phyloP scores from a whole-genome alignment of 208 protist species.

The Borovskyia barvae region DNA sequence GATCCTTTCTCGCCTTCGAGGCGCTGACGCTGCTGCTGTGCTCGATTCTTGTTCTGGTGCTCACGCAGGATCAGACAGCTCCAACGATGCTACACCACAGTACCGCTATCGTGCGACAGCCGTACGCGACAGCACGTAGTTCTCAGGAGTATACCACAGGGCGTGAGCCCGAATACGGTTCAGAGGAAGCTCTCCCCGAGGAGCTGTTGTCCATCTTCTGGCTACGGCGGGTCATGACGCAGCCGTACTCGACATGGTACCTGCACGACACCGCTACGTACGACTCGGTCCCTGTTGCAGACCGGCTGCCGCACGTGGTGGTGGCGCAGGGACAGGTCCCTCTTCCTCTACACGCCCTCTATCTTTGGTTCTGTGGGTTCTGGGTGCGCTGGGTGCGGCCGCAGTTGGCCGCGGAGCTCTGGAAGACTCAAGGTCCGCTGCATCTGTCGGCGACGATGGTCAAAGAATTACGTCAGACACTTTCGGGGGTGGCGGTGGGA shows the following conservation, averaged over 20 bases:
- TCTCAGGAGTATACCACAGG: no score
- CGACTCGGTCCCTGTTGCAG: neutral
- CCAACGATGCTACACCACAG: neutral
- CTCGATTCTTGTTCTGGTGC: neutral
- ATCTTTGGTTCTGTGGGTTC: conserved; percentile 25
- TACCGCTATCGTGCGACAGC: no score
- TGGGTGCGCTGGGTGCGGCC: conserved; percentile 11
- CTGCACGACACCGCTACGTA: conserved; percentile 8
- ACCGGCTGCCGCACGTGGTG: conserved; percentile 2
- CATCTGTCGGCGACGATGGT: neutral
- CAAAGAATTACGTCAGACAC: neutral
- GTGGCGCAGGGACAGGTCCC: conserved; percentile 26
- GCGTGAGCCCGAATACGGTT: no score
- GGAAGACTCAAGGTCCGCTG: neutral
- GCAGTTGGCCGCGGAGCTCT: neutral
- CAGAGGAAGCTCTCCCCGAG: conserved; percentile 12
- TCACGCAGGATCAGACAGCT: neutral
- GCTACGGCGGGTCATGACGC: conserved; percentile 28
- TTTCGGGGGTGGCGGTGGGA: neutral
- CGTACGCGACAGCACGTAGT: no score
- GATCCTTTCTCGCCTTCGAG: neutral
- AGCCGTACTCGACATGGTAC: conserved; percentile 32
- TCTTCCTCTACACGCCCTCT: conserved; percentile 40
- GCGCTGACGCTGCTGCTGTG: neutral
- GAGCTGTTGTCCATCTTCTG: conserved; percentile 28